phyloP scores from a whole-genome alignment of 495 filamentous ascomycete genomes.

The Clohesyomyces aquaticus region DNA sequence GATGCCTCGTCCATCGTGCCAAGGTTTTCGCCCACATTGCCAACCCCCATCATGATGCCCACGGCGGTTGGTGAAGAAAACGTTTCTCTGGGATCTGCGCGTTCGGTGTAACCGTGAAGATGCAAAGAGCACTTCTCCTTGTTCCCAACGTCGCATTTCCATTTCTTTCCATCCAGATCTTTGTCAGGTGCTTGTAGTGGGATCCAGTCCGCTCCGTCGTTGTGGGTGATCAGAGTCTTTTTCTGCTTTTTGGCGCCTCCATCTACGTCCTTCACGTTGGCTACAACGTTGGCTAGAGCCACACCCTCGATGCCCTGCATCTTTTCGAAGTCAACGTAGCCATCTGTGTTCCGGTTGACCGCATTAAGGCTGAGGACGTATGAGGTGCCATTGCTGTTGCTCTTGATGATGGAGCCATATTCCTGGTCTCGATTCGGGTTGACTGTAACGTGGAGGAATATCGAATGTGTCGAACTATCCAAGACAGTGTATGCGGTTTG shows the following conservation, averaged over 20 bases:
- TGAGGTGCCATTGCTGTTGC: slow-evolving; percentile 95
- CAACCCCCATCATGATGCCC: slow-evolving; percentile 86
- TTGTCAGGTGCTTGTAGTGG: slow-evolving; percentile 67
- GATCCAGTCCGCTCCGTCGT: slow-evolving; percentile 87
- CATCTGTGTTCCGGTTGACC: slow-evolving; percentile 74
- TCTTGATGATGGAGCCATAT: slow-evolving; percentile 91
- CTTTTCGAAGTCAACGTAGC: slow-evolving; percentile 95
- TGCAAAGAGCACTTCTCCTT: slow-evolving; percentile 79
- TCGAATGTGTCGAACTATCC: slow-evolving; percentile 85
- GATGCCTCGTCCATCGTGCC: slow-evolving; percentile 63
- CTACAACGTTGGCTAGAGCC: slow-evolving; percentile 80
- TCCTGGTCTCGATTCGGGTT: slow-evolving; percentile 61
- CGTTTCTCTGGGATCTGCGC: slow-evolving; percentile 73
- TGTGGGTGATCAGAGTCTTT: slow-evolving; percentile 89
- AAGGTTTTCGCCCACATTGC: slow-evolving; percentile 82
- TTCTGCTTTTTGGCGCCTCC: slow-evolving; percentile 74
- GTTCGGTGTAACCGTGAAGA: slow-evolving; percentile 93
- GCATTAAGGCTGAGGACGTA: slow-evolving; percentile 79
- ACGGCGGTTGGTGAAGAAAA: slow-evolving; percentile 87
- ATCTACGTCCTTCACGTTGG: slow-evolving; percentile 65
- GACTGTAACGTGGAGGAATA: slow-evolving; percentile 89
- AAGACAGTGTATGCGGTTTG: slow-evolving; percentile 88
- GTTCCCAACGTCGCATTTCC: slow-evolving; percentile 62
- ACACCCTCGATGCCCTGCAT: slow-evolving; percentile 90
- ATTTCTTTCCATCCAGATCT: slow-evolving; percentile 71